Evolutionary conservation across 2,329 filamentous ascomycete species (phyloP), one percentile per base, ranked within the genome.

Genomic region (Fusarium tupiense): DNA sequence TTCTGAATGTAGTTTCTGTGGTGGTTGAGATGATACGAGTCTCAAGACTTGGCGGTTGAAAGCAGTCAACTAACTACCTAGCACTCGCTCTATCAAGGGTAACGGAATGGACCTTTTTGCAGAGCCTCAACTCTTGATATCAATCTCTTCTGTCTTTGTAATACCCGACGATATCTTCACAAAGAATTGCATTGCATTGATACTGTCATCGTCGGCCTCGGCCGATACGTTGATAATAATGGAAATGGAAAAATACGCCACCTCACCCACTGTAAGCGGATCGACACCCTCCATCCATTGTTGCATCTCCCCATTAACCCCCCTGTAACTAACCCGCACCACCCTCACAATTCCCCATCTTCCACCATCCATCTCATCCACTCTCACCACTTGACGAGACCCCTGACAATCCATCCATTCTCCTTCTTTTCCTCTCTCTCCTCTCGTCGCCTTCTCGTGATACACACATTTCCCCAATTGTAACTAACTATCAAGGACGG

Each of bases 321-420:
- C 67, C 67, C 60, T 70, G 67, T 54, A 59, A 54, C 29, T 38
- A 65, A 70, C 67, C 66, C 67, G 66, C 67, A 70, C 67, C 66
- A 70, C 67, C 66, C 33, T 65, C 29, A 53, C 33, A 29, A 40
- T 38, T 56, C 64, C 52, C 66, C 66, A 60, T 41, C 40, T 44
- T 33, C 35, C 17, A 37, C 52, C 61, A 59, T 64, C 26, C 33
- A 29, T 54, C 35, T 5, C 60, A 62, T 61, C 61, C 52, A 54
- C 59, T 59, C 35, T 56, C 52, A 56, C 35, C 49, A 63, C 67
- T 60, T 33, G 37, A 47, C 46, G 52, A 69, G 53, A 70, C 66
- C 67, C 67, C 53, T 66, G 60, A 31, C 52, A 70, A 31, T 35
- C 44, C 24, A 38, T 26, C 50, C 29, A 38, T 26, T 59, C 31